Percentiles rank a stretch among this genome's conserved stretches.
These are phyloP conservation scores for Silene uniflora DNA, from an alignment of 148 eudicot species.

Conservation along the genomic window DNA sequence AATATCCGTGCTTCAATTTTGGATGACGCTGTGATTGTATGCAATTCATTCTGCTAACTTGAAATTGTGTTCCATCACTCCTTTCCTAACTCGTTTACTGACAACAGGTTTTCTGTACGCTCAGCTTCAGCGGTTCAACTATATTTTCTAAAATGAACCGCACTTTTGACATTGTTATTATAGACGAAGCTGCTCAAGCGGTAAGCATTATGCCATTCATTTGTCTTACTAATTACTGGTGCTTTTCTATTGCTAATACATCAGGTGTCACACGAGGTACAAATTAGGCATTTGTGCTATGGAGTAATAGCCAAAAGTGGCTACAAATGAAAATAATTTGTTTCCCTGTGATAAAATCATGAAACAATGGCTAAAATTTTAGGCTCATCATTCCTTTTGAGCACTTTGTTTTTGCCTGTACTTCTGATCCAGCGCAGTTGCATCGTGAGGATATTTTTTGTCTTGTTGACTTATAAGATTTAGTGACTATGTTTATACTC, in stretches of 20 bases:
- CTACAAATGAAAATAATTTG: neutral
- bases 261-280: neutral
- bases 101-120: slow-evolving; percentile 92
- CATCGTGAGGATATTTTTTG: neutral
- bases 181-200: slow-evolving; percentile 99
- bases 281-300: neutral
- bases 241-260: too few relatives aligned
- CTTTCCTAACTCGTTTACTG: slow-evolving; percentile 24
- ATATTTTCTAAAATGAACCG: slow-evolving; percentile 77
- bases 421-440: neutral
- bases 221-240: neutral
- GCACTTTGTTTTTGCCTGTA: neutral
- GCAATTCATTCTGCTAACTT: slow-evolving; percentile 23
- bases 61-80: slow-evolving; percentile 15
- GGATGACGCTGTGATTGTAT: slow-evolving; percentile 94
- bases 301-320: too few relatives aligned
- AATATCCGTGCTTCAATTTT: slow-evolving; percentile 71
- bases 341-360: neutral
- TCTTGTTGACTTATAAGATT: too few relatives aligned
- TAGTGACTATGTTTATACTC: too few relatives aligned
- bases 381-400: neutral
- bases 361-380: neutral
- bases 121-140: slow-evolving; percentile 91
- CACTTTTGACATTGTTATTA: slow-evolving; percentile 83
- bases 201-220: slow-evolving; percentile 40